phyloP scores from a whole-genome alignment of 306 rosid species.

The Biancaea sappan region DNA sequence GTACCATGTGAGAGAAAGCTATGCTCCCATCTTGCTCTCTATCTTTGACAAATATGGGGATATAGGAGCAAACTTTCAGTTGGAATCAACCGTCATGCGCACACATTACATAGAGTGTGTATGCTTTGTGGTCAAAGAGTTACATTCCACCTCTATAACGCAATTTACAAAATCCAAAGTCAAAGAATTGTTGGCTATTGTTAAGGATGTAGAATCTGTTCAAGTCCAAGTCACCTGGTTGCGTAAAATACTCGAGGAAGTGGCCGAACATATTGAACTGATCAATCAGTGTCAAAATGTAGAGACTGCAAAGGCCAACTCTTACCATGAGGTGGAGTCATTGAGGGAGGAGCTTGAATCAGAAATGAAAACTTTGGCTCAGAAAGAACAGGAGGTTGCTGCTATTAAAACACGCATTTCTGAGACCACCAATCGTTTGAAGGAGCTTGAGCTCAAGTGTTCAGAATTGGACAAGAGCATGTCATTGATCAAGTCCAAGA shows the following conservation, averaged over 20 bases:
- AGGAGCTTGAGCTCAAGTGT: slow-evolving; percentile 62
- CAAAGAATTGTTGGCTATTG: slow-evolving; percentile 65
- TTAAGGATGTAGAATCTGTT: slow-evolving; percentile 85
- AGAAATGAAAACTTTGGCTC: slow-evolving; percentile 52
- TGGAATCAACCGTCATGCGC: slow-evolving; percentile 78
- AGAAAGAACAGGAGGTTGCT: slow-evolving; percentile 66
- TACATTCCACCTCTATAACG: slow-evolving; percentile 46
- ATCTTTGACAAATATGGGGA: slow-evolving; percentile 78
- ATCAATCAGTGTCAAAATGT: slow-evolving; percentile 44
- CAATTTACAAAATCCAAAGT: slow-evolving; percentile 62
- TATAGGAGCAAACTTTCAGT: slow-evolving; percentile 66
- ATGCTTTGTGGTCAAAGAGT: slow-evolving; percentile 77
- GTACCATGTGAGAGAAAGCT: slow-evolving; percentile 67
- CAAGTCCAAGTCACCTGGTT: slow-evolving; percentile 71
- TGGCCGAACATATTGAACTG: slow-evolving; percentile 52
- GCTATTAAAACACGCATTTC: slow-evolving; percentile 50
- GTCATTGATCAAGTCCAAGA: slow-evolving; percentile 52
- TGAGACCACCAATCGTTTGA: slow-evolving; percentile 57
- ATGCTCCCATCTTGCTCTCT: slow-evolving; percentile 57
- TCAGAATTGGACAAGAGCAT: slow-evolving; percentile 45
- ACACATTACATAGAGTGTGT: slow-evolving; percentile 82
- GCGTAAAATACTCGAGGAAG: slow-evolving; percentile 50
- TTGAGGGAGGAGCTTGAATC: slow-evolving; percentile 56
- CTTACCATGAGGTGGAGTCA: slow-evolving; percentile 51
- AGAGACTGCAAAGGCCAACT: slow-evolving; percentile 50